phyloP scores from a whole-genome alignment of 768 basidiomycete genomes.

The Rhizopogon salebrosus region DNA sequence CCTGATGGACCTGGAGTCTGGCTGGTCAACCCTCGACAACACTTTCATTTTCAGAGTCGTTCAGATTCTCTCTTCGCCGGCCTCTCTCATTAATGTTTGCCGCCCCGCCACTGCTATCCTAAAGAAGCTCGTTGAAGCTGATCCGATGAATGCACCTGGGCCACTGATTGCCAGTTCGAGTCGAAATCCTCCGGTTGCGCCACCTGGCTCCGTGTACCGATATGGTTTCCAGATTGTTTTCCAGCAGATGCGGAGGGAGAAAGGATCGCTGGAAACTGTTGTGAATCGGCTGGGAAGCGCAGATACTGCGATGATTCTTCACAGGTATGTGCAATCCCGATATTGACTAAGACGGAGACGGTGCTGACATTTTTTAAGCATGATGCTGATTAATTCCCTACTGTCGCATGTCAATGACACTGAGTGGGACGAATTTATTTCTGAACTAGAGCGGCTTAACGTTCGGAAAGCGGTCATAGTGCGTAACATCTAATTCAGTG shows the following conservation, averaged over 20 bases:
- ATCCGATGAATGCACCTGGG: constrained; percentile 63
- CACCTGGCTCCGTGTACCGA: constrained; percentile 69
- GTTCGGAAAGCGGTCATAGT: constrained; percentile 81
- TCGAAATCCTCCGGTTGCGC: constrained; percentile 41
- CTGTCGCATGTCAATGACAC: constrained; percentile 73
- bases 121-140: constrained; percentile 85
- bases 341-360: too few species aligned
- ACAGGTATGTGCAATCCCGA: constrained; percentile 47
- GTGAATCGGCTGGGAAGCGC: constrained; percentile 73
- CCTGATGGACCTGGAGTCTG: constrained; percentile 81
- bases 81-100: constrained; percentile 83
- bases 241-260: constrained; percentile 73
- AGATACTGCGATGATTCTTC: constrained; percentile 79
- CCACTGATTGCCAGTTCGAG: constrained; percentile 57
- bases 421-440: constrained; percentile 76
- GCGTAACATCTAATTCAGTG: constrained; percentile 24
- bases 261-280: constrained; percentile 73
- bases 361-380: constrained; percentile 34
- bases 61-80: constrained; percentile 68
- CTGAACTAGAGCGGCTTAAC: constrained; percentile 69
- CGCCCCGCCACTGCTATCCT: constrained; percentile 88
- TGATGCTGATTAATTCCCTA: constrained; percentile 88
- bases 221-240: constrained; percentile 85
- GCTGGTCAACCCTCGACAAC: constrained; percentile 71
- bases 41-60: constrained; percentile 75